Evolutionary conservation across 1,284 basidiomycete species (phyloP), one percentile per base, ranked within the genome.

Genomic region (Gymnopus androsaceus): DNA sequence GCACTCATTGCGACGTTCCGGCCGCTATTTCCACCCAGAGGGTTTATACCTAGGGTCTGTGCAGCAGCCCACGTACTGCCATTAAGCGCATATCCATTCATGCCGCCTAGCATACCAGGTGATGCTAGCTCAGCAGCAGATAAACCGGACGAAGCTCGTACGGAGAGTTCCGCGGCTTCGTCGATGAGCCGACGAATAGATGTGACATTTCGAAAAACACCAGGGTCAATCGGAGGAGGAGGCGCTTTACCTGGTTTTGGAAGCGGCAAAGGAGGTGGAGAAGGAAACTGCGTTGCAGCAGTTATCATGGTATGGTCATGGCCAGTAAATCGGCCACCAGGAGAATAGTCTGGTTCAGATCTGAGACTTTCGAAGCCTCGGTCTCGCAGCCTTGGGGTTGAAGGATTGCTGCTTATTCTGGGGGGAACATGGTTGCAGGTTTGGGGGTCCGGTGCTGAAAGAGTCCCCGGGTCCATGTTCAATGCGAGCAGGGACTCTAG

Each of bases 151-250:
- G 87, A 83, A 15, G 91, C 90, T 36, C 91, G 84, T 4, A 93
- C 87, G 12, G 87, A 88, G 5, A 93, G 76, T 65, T 91, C 90
- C 0, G 90, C 82, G 1, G 91, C 91, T 65, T 92, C 90, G 67
- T 94, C 90, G 59, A 94, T 89, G 33, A 92, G 81, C 48, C 83
- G 74, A 25, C 91, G 83, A 54, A 93, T 91, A 28, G 79, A 75
- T 0, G 82, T 76, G 27, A 92, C 85, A 49, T 81, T 87, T 28
- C 84, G 81, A 63, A 94, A 91, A 1, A 91, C 88, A 41, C 88
- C 90, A 0, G 90, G 89, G 64, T 93, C 90, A 51, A 94, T 90
- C 15, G 90, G 91, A 0, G 90, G 89, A 0, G 91, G 91, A 0
- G 80, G 80, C 1, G 85, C 77, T 61, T 82, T 86, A 2, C 85